Conservation (phyloP, 2,329 filamentous ascomycete species). For the Colletotrichum plurivorum region DNA sequence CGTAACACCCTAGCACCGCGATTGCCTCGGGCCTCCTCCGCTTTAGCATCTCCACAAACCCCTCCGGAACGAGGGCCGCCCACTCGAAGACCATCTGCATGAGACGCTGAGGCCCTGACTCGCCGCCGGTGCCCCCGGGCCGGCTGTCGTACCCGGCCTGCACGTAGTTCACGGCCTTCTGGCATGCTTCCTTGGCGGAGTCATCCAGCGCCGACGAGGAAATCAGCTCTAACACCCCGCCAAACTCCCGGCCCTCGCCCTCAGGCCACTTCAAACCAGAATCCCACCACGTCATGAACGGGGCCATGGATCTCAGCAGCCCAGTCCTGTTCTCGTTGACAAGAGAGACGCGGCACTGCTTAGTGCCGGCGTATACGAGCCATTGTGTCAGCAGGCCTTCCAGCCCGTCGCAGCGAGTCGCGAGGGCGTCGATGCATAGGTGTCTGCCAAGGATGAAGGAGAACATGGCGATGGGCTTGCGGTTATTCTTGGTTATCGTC, state of each 20-base stretch:
- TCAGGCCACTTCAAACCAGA: not conserved
- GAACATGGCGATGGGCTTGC: constrained; percentile 51
- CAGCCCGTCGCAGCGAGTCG: constrained; percentile 42
- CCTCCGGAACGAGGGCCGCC: constrained; percentile 43
- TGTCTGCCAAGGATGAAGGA: constrained; percentile 51
- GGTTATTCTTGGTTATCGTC: constrained; percentile 46
- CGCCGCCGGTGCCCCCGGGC: constrained; percentile 24
- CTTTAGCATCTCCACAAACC: constrained; percentile 45
- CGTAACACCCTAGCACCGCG: constrained; percentile 47
- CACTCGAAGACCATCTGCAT: constrained; percentile 48
- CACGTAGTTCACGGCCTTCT: constrained; percentile 42
- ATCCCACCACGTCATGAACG: constrained; percentile 8
- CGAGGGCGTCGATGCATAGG: constrained; percentile 51
- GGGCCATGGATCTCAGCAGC: not conserved
- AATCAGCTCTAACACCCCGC: constrained; percentile 29
- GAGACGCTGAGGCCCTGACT: not conserved
- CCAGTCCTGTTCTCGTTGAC: constrained; percentile 17
- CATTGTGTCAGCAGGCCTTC: constrained; percentile 48
- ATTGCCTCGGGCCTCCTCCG: constrained; percentile 45
- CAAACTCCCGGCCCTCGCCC: not conserved
- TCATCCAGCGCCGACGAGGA: constrained; percentile 45
- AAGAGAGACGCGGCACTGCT: constrained; percentile 44
- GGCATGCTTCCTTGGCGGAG: constrained; percentile 29
- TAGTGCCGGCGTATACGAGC: constrained; percentile 46
- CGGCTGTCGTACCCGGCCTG: constrained; percentile 35